phyloP scores from a whole-genome alignment of 202 grass and related monocot genomes.

The Digitaria exilis region DNA sequence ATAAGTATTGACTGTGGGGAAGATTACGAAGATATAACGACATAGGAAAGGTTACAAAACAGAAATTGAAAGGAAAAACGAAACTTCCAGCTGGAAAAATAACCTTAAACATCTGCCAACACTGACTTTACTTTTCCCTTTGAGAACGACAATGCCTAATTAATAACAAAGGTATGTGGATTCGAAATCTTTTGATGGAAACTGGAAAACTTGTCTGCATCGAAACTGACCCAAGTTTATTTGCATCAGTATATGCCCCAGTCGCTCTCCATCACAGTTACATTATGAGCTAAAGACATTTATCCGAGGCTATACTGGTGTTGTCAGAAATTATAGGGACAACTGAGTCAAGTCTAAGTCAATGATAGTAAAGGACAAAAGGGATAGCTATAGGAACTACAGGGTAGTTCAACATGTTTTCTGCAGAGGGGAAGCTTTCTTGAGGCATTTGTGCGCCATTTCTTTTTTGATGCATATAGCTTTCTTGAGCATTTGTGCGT shows the following conservation, averaged over 20 bases:
- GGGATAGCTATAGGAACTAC: background rate
- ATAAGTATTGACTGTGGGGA: background rate
- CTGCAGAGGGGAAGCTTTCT: no score
- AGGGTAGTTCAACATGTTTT: background rate
- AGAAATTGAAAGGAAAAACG: background rate
- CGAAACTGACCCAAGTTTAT: background rate
- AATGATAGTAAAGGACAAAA: background rate
- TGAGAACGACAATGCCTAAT: background rate
- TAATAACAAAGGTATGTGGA: background rate
- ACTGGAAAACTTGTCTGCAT: background rate
- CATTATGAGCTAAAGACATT: background rate
- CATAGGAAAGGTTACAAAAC: background rate
- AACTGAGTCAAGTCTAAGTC: background rate
- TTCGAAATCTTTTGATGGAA: background rate
- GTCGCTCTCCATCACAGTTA: background rate
- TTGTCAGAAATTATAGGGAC: background rate
- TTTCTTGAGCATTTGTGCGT: background rate
- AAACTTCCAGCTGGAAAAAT: background rate
- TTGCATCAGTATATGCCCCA: background rate
- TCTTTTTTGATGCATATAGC: no score
- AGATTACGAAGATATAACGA: background rate
- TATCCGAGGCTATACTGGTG: background rate
- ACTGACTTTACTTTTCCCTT: background rate
- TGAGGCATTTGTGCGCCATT: no score
- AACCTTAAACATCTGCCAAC: background rate